Percentiles rank a stretch among this genome's conserved stretches.
These are phyloP conservation scores for Lactarius pseudohatsudake DNA, from an alignment of 768 basidiomycete species.

Conservation along the genomic window DNA sequence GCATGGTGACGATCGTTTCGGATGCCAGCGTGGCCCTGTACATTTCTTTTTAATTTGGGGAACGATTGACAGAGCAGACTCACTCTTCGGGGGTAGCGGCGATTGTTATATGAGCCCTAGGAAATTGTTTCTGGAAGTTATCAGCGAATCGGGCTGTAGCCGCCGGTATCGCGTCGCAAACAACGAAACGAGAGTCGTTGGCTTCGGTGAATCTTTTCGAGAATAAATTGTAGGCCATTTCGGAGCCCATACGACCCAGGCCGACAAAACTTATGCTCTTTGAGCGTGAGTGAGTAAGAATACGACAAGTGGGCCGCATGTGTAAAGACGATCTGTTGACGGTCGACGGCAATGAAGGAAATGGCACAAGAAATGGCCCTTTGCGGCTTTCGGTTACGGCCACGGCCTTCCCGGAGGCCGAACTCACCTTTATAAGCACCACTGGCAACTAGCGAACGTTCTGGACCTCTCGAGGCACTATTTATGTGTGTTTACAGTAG, in stretches of 20 bases:
- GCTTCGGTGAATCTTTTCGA: constrained; percentile 61
- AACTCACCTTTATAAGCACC: neutral
- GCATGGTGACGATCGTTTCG: constrained; percentile 79
- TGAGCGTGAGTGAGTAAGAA: constrained; percentile 34
- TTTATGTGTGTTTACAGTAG: neutral
- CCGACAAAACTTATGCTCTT: constrained; percentile 78
- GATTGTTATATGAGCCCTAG: constrained; percentile 57
- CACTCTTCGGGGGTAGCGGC: constrained; percentile 72
- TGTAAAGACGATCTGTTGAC: neutral
- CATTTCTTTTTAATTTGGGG: neutral
- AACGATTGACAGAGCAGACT: constrained; percentile 36
- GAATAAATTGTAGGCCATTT: constrained; percentile 86
- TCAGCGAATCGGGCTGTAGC: constrained; percentile 55
- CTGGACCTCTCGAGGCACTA: neutral
- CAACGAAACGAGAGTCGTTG: constrained; percentile 59
- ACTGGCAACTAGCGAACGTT: neutral
- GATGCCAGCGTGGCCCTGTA: constrained; percentile 63
- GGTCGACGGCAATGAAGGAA: neutral
- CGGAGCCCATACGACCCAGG: constrained; percentile 83
- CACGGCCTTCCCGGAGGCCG: neutral
- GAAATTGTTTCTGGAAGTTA: constrained; percentile 56
- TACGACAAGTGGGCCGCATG: constrained; percentile 54
- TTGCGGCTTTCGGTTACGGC: neutral
- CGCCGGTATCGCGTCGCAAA: constrained; percentile 74
- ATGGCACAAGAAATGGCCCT: neutral